Percentiles rank a stretch among this genome's conserved stretches.
phyloP scores from a whole-genome alignment of 192 early-diverging fungal genomes.

The Podila verticillata region DNA sequence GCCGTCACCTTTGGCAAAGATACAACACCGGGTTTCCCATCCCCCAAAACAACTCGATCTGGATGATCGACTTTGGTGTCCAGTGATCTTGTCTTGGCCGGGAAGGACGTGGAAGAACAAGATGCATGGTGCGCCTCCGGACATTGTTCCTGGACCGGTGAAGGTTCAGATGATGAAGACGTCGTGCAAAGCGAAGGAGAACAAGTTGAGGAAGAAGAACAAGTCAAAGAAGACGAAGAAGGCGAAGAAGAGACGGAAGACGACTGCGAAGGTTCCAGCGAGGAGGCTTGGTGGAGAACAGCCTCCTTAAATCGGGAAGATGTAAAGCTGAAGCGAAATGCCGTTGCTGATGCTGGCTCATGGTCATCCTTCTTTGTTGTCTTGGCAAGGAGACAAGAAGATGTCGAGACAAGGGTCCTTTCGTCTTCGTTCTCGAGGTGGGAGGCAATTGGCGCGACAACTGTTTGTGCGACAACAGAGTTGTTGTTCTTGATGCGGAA shows the following conservation, averaged over 20 bases:
- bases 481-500: conserved; percentile 32
- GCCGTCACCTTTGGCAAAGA: too few relatives aligned
- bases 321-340: conserved; percentile 36
- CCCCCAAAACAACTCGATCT: too few relatives aligned
- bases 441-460: background rate
- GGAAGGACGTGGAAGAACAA: too few relatives aligned
- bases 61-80: too few relatives aligned
- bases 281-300: conserved; percentile 10
- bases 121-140: too few relatives aligned
- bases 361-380: background rate
- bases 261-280: background rate
- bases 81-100: too few relatives aligned
- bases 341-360: background rate
- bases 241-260: background rate
- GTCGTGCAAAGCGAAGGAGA: too few relatives aligned
- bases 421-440: background rate
- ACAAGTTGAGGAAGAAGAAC: background rate
- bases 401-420: background rate
- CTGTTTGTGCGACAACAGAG: background rate
- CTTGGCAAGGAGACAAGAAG: background rate
- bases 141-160: too few relatives aligned
- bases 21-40: too few relatives aligned
- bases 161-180: too few relatives aligned
- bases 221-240: background rate
- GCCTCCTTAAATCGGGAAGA: conserved; percentile 37